phyloP scores from a whole-genome alignment of 768 basidiomycete genomes.

The Termitomyces titanicus region DNA sequence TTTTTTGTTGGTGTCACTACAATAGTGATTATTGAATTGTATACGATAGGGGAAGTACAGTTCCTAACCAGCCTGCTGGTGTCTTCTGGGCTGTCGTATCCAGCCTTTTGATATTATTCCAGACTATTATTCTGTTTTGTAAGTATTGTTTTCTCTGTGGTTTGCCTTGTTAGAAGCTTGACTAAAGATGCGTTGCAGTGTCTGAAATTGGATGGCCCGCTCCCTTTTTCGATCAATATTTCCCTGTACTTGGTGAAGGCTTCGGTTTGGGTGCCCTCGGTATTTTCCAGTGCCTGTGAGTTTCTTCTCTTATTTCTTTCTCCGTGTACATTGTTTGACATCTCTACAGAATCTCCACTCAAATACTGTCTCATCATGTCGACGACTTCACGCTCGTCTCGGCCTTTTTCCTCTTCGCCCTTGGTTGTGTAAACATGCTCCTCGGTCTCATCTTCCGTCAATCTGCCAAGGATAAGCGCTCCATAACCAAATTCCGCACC shows the following conservation, averaged over 20 bases:
- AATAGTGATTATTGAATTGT: not conserved
- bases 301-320: conserved; percentile 6
- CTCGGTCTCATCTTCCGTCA: conserved; percentile 80
- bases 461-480: conserved; percentile 59
- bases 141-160: conserved; percentile 19
- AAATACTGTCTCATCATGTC: conserved; percentile 74
- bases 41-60: conserved; percentile 59
- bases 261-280: conserved; percentile 90
- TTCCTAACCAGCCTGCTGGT: conserved; percentile 92
- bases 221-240: conserved; percentile 79
- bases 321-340: not conserved
- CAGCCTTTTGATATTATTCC: conserved; percentile 80
- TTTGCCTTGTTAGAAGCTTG: not conserved
- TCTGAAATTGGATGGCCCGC: conserved; percentile 80
- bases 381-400: conserved; percentile 83
- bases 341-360: conserved; percentile 52
- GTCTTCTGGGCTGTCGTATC: conserved; percentile 90
- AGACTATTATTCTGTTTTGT: conserved; percentile 71
- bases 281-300: conserved; percentile 81
- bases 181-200: conserved; percentile 28
- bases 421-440: conserved; percentile 81
- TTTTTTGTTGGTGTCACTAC: not conserved
- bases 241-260: conserved; percentile 83
- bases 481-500: conserved; percentile 63
- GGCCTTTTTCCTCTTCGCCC: conserved; percentile 79